Base-by-base conservation (phyloP, 306 rosid genomes). In the Abrus precatorius region DNA sequence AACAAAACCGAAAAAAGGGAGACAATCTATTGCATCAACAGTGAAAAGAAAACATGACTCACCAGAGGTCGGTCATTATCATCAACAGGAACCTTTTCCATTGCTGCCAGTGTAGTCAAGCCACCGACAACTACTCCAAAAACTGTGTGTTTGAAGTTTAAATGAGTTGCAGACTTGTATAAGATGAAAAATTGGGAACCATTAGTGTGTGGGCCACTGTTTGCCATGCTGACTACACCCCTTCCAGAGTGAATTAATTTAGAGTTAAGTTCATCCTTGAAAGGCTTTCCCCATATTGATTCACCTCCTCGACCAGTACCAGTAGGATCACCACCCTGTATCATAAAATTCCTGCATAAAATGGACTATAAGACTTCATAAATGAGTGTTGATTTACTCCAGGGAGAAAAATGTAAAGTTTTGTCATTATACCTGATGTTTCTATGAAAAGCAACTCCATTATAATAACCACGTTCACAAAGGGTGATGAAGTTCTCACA, bases 301-400 rank as follows among this genome's bases (percentile, higher is more conserved):
- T 95, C 98, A 20, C 98, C 99, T 3, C 99, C 99, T 82, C 41
- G 91, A 72, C 98, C 98, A 52, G 97, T 93, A 68, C 97, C 97
- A 80, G 98, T 93, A 74, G 98, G 99, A 90, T 95, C 98, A 40
- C 99, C 99, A 7, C 98, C 99, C 87, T 93, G 98, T 72, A 95
- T 90, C 99, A 95, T 95, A 83, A 95, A 93, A 85, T 95, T 95
- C 89, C 99, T 95, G 80, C 73, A 75, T 66, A 80, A 79, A 75
- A 76, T 32, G 28, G 40, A 82, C 27, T 41, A 59, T n/a, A 54
- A 13, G 76, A 52, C 29, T 43, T 81, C 10, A 13, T 41, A 78
- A 69, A 70, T 55, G 28, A 52, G 69, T 70, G 38, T 60, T 47
- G 62, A 77, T 59, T 40, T 20, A 60, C 70, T 71, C 32, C 36